phyloP scores from a whole-genome alignment of 2,329 filamentous ascomycete species.

The Rhexocercosporidium sp. region DNA sequence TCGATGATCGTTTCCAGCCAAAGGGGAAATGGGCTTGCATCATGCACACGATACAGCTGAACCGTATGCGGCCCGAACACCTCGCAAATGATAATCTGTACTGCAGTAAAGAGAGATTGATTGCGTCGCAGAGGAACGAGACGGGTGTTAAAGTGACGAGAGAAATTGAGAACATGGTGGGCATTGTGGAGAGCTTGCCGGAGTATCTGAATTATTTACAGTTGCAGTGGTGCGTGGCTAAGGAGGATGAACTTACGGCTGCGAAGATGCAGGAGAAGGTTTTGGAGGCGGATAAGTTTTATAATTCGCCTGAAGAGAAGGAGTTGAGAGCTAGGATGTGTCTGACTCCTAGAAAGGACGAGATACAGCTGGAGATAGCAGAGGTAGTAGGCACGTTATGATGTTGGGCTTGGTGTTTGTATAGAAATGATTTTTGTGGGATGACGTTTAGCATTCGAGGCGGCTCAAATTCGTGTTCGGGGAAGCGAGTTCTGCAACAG shows the following conservation, averaged over 20 bases:
- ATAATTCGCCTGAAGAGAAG: background rate
- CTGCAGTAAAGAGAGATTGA: background rate
- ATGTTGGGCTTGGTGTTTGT: background rate
- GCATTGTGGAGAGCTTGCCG: background rate
- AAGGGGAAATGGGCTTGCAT: slow-evolving; percentile 4
- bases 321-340: background rate
- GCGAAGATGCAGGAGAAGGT: background rate
- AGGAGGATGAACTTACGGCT: background rate
- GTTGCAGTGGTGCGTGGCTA: slow-evolving; percentile 7
- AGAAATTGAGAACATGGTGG: background rate
- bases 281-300: background rate
- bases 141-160: background rate
- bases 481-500: too few relatives aligned
- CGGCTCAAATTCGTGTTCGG: too few relatives aligned
- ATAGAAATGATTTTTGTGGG: too few relatives aligned
- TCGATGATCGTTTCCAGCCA: background rate
- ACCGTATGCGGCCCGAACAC: background rate
- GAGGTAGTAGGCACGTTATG: background rate
- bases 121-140: background rate
- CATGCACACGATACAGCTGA: background rate
- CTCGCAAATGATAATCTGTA: background rate
- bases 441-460: background rate
- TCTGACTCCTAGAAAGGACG: background rate
- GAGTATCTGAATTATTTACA: background rate
- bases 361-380: background rate